Evolutionary conservation across 179 eudicot species (phyloP), one percentile per base, ranked within the genome.

Genomic region (Silene noctiflora): DNA sequence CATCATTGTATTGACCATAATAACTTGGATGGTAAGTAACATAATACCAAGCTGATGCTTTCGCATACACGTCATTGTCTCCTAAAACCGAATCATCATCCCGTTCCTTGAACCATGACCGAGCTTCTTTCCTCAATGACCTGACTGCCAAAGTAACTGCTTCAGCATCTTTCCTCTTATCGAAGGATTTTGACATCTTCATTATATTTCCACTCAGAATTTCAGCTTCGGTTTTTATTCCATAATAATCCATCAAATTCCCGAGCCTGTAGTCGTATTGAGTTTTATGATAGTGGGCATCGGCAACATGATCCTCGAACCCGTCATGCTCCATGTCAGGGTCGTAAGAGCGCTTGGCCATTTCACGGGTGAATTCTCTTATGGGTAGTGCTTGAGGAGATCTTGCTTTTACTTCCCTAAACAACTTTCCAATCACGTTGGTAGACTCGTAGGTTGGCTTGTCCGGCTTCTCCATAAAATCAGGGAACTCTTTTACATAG

Each of bases 11-110:
- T 22, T n/a, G 20, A 53, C 96, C 97, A 82, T 80, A 89, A 72
- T 82, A 92, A 19, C 21, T 68, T 2, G 85, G 89, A 72, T 94
- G 97, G 69, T 94, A 94, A 0, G 96, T 86, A 16, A 92, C 98
- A 79, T 86, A 76, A 71, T 94, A 92, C 98, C 98, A 92, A 11
- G 98, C 98, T 0, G 98, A 94, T 4, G 97, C 98, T 80, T 87
- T 90, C 51, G 94, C 96, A 74, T 83, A 83, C 24, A 76, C 7
- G 31, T 84, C 83, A 53, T 87, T 84, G 17, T 4, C 46, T 27
- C 19, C 84, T 21, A 75, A 29, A 67, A 77, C 69, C 6, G n/a
- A 2, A 27, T 78, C 86, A 25, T 71, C 56, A 13, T 67, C 76
- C 6, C 77, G 69, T 56, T 75, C 76, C 27, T 83, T 86, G 63